These are phyloP conservation scores for Rhodotorula sp. DNA, from an alignment of 1,284 basidiomycete species.

Conservation along the genomic window DNA sequence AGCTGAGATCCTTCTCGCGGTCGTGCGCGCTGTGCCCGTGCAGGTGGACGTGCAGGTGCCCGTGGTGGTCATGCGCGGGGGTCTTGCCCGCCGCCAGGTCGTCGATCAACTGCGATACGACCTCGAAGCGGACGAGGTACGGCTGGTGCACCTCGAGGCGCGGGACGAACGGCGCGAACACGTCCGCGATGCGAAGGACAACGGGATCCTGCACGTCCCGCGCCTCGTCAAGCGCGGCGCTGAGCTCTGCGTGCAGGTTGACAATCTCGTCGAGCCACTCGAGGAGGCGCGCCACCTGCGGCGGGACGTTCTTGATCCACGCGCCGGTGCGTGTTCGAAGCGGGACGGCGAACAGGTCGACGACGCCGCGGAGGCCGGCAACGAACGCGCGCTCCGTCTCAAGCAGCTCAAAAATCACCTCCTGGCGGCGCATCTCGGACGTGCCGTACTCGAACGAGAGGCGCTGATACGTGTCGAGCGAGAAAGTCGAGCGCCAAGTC, in stretches of 20 bases:
- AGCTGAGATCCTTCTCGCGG: slow-evolving; percentile 57
- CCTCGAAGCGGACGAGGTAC: slow-evolving; percentile 73
- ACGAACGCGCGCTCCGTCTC: slow-evolving; percentile 71
- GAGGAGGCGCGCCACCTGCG: slow-evolving; percentile 67
- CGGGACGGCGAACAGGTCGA: slow-evolving; percentile 71
- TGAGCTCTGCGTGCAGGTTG: slow-evolving; percentile 65
- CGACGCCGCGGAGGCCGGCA: slow-evolving; percentile 63
- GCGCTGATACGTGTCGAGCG: slow-evolving; percentile 43
- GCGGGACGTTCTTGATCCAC: slow-evolving; percentile 77
- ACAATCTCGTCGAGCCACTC: slow-evolving; percentile 83
- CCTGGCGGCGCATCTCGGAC: slow-evolving; percentile 64
- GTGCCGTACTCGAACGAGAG: slow-evolving; percentile 53
- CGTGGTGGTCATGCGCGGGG: neutral
- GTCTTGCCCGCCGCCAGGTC: slow-evolving; percentile 54
- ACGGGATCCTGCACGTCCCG: slow-evolving; percentile 56
- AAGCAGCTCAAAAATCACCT: slow-evolving; percentile 67
- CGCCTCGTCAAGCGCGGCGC: slow-evolving; percentile 57
- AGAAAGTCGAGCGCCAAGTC: slow-evolving; percentile 45
- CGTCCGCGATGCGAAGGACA: slow-evolving; percentile 60
- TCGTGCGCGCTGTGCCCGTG: neutral
- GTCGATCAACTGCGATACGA: slow-evolving; percentile 63
- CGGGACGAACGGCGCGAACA: slow-evolving; percentile 63
- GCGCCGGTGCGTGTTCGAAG: slow-evolving; percentile 66
- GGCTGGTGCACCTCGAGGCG: slow-evolving; percentile 78
- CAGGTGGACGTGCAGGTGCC: neutral